Conservation (phyloP, 2,329 filamentous ascomycete genomes). For the Fusarium falciforme region DNA sequence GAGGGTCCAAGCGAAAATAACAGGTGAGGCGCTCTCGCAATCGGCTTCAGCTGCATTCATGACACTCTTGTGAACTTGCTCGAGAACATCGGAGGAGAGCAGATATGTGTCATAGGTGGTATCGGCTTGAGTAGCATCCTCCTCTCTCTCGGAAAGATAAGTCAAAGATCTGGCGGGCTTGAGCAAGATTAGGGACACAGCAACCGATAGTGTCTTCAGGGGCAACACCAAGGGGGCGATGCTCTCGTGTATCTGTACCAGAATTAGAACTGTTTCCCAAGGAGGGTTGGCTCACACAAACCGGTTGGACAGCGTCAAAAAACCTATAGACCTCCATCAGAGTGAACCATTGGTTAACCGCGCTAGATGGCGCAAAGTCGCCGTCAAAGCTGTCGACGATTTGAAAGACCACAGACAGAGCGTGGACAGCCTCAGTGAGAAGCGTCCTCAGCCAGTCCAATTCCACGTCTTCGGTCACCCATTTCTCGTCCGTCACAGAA, state of each 20-base stretch:
- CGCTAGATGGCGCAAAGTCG: constrained; percentile 66
- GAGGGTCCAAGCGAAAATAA: constrained; percentile 84
- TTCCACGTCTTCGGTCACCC: constrained; percentile 65
- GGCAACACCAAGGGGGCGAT: constrained; percentile 67
- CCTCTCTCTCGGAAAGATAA: constrained; percentile 53
- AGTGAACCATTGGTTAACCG: constrained; percentile 79
- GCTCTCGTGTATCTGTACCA: constrained; percentile 50
- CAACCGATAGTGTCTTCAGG: constrained; percentile 75
- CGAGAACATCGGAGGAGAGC: constrained; percentile 75
- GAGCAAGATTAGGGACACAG: constrained; percentile 78
- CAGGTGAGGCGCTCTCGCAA: constrained; percentile 74
- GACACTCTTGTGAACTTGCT: constrained; percentile 78
- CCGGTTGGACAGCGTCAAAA: constrained; percentile 69
- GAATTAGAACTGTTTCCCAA: constrained; percentile 27
- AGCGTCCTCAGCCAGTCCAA: constrained; percentile 71
- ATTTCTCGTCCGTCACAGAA: constrained; percentile 61
- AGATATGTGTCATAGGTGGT: constrained; percentile 69
- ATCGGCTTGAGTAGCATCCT: constrained; percentile 50
- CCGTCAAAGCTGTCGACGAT: constrained; percentile 70
- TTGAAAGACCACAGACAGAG: constrained; percentile 79
- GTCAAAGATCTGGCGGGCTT: constrained; percentile 70
- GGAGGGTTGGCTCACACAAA: constrained; percentile 30
- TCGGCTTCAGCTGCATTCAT: constrained; percentile 67
- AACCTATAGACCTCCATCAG: constrained; percentile 77
- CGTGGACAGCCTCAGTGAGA: constrained; percentile 78